Conservation (phyloP, 306 rosid species). For the Trifolium repens region DNA sequence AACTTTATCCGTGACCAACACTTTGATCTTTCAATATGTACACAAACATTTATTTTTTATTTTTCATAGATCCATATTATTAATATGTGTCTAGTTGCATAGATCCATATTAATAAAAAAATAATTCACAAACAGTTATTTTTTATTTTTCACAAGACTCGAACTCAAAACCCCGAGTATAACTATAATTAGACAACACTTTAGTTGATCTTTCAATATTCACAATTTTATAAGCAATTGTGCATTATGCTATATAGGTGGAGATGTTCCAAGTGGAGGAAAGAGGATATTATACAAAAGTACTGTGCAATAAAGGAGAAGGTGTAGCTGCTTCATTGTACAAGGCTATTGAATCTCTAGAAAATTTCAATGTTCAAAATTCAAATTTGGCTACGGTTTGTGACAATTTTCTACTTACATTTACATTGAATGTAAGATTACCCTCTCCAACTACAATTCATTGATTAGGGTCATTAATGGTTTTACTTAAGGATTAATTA, state of each 20-base stretch:
- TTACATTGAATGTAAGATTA: constrained; percentile 62
- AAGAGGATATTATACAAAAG: constrained; percentile 72
- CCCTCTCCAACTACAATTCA: neutral
- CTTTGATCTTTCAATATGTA: neutral
- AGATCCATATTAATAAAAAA: no score
- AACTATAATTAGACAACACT: no score
- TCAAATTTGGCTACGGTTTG: constrained; percentile 71
- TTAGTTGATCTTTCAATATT: no score
- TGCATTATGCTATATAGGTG: constrained; percentile 52
- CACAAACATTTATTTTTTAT: no score
- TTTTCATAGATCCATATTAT: no score
- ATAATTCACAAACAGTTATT: no score
- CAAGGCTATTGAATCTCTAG: constrained; percentile 77
- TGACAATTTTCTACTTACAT: constrained; percentile 62
- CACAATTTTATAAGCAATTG: neutral
- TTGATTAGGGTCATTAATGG: neutral
- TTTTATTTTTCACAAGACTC: no score
- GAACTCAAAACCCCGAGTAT: no score
- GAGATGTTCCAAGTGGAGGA: constrained; percentile 86
- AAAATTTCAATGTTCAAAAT: constrained; percentile 64
- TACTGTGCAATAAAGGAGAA: constrained; percentile 68
- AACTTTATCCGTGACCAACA: neutral
- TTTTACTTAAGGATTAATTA: constrained; percentile 9
- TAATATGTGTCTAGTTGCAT: no score
- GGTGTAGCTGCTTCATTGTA: constrained; percentile 71